Evolutionary conservation across 2,329 filamentous ascomycete genomes (phyloP).

Genomic region (Trichophyton rubrum): DNA sequence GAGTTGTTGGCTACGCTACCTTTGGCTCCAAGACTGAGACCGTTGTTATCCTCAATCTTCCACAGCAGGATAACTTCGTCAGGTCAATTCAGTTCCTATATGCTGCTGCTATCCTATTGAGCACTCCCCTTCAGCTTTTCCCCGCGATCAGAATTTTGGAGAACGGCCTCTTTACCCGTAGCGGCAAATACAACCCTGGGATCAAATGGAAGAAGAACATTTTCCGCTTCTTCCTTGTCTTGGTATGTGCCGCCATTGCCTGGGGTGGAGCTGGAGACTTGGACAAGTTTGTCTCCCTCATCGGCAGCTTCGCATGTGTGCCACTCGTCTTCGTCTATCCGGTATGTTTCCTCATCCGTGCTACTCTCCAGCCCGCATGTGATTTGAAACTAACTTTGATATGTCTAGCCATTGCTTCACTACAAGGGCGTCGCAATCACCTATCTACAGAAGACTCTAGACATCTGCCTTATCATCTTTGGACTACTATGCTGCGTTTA

Average conservation of each 20-base stretch:
- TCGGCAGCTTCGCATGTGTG: slow-evolving; percentile 96
- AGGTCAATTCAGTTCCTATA: slow-evolving; percentile 95
- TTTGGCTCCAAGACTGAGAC: slow-evolving; percentile 94
- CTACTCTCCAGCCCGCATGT: neutral
- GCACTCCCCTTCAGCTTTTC: slow-evolving; percentile 92
- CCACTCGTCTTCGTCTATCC: slow-evolving; percentile 96
- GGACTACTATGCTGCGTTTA: slow-evolving; percentile 82
- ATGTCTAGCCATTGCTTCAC: slow-evolving; percentile 68
- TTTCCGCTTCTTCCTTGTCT: slow-evolving; percentile 87
- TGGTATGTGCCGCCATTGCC: slow-evolving; percentile 72
- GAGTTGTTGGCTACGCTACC: slow-evolving; percentile 86
- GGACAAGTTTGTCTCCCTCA: slow-evolving; percentile 93
- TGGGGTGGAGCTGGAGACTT: slow-evolving; percentile 87
- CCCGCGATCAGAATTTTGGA: slow-evolving; percentile 94
- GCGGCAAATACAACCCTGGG: slow-evolving; percentile 93
- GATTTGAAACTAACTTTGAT: slow-evolving; percentile 11
- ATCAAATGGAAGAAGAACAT: slow-evolving; percentile 99
- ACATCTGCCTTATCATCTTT: slow-evolving; percentile 67
- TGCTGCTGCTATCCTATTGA: slow-evolving; percentile 91
- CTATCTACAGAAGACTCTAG: slow-evolving; percentile 53
- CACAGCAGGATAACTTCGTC: slow-evolving; percentile 88
- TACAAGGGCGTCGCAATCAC: slow-evolving; percentile 65
- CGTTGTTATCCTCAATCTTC: slow-evolving; percentile 88
- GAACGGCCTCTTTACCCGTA: slow-evolving; percentile 84
- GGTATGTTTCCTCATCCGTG: slow-evolving; percentile 45